Conservation (phyloP, 306 rosid genomes). For the Vigna trinervia region DNA sequence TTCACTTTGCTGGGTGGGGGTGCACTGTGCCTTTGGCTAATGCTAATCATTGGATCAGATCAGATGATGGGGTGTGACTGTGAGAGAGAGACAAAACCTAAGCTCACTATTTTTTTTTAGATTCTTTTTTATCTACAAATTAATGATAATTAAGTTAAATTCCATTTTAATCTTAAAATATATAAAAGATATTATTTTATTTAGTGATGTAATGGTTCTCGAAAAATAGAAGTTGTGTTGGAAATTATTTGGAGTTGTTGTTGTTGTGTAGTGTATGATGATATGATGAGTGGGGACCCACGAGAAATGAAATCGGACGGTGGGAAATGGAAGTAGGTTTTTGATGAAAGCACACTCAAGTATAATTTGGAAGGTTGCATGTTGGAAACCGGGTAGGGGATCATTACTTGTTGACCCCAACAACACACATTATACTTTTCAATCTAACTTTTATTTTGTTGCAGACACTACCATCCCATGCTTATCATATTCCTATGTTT, state of each 20-base stretch:
- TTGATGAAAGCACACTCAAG: slow-evolving; percentile 47
- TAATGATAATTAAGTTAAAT: no score
- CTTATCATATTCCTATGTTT: no score
- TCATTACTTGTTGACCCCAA: slow-evolving; percentile 50
- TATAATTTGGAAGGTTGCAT: slow-evolving; percentile 52
- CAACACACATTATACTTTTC: neutral
- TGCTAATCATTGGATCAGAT: slow-evolving; percentile 38
- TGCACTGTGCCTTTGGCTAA: slow-evolving; percentile 21
- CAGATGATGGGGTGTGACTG: neutral
- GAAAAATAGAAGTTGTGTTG: no score
- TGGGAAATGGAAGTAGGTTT: slow-evolving; percentile 41
- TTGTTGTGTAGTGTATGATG: slow-evolving; percentile 31
- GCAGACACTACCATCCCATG: neutral
- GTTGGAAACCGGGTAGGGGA: slow-evolving; percentile 17
- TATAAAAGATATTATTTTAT: no score
- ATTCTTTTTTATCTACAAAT: no score
- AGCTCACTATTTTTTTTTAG: no score
- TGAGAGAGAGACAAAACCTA: slow-evolving; percentile 17
- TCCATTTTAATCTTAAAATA: no score
- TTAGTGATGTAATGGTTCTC: no score
- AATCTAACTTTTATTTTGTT: neutral
- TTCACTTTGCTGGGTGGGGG: neutral
- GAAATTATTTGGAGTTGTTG: no score
- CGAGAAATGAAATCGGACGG: slow-evolving; percentile 14
- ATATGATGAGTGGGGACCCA: slow-evolving; percentile 48